Evolutionary conservation across 192 early-diverging fungal species (phyloP).

Genomic region (Coemansia sp.): DNA sequence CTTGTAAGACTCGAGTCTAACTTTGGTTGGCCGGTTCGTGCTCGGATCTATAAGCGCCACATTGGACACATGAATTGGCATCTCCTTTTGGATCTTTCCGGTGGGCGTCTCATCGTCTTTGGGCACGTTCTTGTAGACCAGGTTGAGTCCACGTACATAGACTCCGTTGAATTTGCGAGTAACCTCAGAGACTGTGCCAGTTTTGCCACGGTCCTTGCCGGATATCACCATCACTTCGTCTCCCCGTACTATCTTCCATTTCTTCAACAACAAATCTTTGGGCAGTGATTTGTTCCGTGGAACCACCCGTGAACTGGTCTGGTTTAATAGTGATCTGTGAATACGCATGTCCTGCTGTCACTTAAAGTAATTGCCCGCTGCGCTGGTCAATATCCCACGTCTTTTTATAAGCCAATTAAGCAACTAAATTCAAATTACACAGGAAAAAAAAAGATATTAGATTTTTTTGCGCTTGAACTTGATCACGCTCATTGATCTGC

Average conservation of each 20-base stretch:
- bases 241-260: slow-evolving; percentile 62
- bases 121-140: slow-evolving; percentile 59
- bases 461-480: no score
- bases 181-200: slow-evolving; percentile 62
- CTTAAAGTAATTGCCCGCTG: neutral
- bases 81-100: slow-evolving; percentile 60
- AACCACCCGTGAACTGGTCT: slow-evolving; percentile 18
- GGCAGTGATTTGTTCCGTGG: slow-evolving; percentile 41
- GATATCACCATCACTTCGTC: slow-evolving; percentile 64
- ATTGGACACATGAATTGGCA: slow-evolving; percentile 68
- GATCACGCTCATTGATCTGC: neutral
- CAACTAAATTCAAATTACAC: neutral
- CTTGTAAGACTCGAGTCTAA: slow-evolving; percentile 11
- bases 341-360: slow-evolving; percentile 19
- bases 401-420: neutral
- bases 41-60: slow-evolving; percentile 70
- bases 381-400: neutral
- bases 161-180: slow-evolving; percentile 62
- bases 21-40: slow-evolving; percentile 39
- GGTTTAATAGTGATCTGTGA: slow-evolving; percentile 42
- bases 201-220: slow-evolving; percentile 64
- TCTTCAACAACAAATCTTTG: slow-evolving; percentile 50
- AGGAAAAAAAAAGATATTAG: neutral
- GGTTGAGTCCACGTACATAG: slow-evolving; percentile 59
- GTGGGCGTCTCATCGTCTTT: slow-evolving; percentile 60